Evolutionary conservation across 2,329 filamentous ascomycete genomes (phyloP), one percentile per base, ranked within the genome.

Genomic region (Colletotrichum cereale): DNA sequence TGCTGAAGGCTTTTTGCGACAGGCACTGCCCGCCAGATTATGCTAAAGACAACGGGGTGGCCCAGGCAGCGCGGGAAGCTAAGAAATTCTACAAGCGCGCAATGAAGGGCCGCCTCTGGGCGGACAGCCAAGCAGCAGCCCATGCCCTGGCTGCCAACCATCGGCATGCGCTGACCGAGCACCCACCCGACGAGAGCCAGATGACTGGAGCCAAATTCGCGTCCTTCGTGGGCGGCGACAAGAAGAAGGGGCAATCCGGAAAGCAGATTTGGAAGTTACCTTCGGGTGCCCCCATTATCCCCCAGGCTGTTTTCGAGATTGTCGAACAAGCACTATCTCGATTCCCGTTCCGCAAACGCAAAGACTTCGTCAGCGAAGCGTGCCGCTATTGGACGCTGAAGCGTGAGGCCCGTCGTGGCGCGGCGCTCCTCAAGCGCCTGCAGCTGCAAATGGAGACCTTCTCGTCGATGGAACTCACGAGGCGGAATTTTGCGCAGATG

Each of bases 321-420:
- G 94, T 99, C 29, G 93, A 97, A 76, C 89, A 90, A 55, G 93
- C 95, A 0, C 87, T 99, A 42, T 89, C 92, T 73, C 91, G 94
- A 58, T 98, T 98, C 79, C 89, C 90, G 44, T 84, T 90, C 69
- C 90, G 92, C 38, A 97, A 96, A 79, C 90, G 95, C 63, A 97
- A 97, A 79, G 95, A 98, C 72, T 99, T 94, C 80, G 91, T 97
- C 2, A 92, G 94, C 68, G 96, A 98, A 80, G 93, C 93, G 2
- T 98, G 96, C 83, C 95, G 94, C 76, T 99, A 98, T 82, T 99
- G 96, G 96, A 98, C 96, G 0, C 82, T 99, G 74, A 99, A 99
- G 84, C 90, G 96, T 67, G 96, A 99, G 81, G 93, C 96, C 73
- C 91, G 96, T 42, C 89, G 96, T 70, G 96, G 96, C 57, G 96